Conservation (phyloP, 2,329 filamentous ascomycete genomes). For the Bertia moriformis region DNA sequence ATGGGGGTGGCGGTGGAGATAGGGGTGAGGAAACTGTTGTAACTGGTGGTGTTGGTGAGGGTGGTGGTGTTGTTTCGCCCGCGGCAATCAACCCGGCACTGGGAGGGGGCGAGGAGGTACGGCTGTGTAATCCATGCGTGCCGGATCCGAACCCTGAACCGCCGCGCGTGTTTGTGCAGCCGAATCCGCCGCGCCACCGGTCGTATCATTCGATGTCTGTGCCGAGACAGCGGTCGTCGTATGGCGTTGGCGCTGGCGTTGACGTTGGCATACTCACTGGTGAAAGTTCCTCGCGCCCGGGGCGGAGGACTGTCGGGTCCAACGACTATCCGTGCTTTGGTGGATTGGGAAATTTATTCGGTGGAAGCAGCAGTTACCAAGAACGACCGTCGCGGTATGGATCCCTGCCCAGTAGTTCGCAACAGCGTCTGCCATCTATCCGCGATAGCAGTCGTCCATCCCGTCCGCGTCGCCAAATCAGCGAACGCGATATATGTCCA, state of each 20-base stretch:
- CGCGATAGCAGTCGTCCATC: not conserved
- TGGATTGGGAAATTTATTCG: not conserved
- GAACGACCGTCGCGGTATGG: not conserved
- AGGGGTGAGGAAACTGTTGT: too few relatives aligned
- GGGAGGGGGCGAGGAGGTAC: not conserved
- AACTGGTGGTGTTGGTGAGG: not conserved
- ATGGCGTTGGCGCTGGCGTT: too few relatives aligned
- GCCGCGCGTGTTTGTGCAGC: not conserved
- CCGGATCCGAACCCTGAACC: not conserved
- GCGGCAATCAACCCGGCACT: not conserved
- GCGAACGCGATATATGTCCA: not conserved
- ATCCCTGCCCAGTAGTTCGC: not conserved
- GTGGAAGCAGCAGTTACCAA: not conserved
- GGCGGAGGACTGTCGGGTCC: not conserved
- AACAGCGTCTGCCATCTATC: not conserved
- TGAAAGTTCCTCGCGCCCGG: not conserved
- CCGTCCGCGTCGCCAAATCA: not conserved
- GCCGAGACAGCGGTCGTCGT: not conserved
- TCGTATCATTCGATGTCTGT: not conserved
- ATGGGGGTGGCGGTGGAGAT: too few relatives aligned
- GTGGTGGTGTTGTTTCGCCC: not conserved
- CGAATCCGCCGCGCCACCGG: not conserved
- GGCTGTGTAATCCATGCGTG: slow-evolving; percentile 1
- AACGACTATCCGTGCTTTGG: not conserved
- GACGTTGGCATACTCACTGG: too few relatives aligned